Conservation (phyloP, 163 green algal species). For the Scenedesmus sp. region DNA sequence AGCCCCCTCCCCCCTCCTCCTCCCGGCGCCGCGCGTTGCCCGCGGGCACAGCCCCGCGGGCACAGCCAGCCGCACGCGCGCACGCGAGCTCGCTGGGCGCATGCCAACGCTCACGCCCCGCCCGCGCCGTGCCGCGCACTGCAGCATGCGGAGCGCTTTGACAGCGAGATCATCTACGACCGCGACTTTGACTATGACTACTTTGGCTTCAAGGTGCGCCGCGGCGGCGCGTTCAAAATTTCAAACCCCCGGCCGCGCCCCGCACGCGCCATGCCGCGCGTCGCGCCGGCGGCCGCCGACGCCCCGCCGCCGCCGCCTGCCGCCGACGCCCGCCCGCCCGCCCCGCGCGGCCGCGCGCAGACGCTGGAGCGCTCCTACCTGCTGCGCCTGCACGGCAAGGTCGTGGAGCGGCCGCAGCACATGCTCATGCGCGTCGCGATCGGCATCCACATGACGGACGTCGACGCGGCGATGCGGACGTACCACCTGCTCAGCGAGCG, state of each 20-base stretch:
- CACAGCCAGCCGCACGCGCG: too few species aligned
- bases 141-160: conserved; percentile 87
- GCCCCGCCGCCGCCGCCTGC: too few species aligned
- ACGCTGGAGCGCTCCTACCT: conserved; percentile 99
- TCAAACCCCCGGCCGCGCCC: neutral
- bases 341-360: conserved; percentile 51
- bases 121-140: neutral
- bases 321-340: too few species aligned
- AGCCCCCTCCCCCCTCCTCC: neutral
- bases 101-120: neutral
- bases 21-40: too few species aligned
- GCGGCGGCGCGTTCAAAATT: neutral
- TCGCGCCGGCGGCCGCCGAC: neutral
- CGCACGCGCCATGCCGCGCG: neutral
- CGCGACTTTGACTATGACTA: conserved; percentile 99
- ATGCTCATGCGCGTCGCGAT: conserved; percentile 99
- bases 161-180: conserved; percentile 99
- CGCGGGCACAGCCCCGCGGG: too few species aligned
- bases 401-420: conserved; percentile 99
- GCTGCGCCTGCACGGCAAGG: conserved; percentile 92
- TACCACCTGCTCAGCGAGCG: conserved; percentile 98
- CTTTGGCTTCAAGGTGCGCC: conserved; percentile 97
- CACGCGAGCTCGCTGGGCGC: too few species aligned
- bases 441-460: conserved; percentile 95
- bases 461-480: conserved; percentile 84